Evolutionary conservation across 2,329 filamentous ascomycete genomes (phyloP).

Genomic region (Calonectria pseudoturangicola): DNA sequence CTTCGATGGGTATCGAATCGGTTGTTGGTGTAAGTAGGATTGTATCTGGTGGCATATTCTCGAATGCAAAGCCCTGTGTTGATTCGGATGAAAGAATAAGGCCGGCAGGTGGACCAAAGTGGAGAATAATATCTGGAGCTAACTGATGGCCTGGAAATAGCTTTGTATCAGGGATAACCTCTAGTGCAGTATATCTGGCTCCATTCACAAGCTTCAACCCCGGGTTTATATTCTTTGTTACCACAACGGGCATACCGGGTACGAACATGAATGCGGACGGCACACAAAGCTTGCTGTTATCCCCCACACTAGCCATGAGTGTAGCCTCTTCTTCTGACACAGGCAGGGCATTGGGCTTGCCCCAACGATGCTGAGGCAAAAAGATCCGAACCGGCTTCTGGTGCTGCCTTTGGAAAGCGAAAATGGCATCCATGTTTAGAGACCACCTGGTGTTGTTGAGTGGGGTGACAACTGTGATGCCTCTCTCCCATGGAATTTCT

Average conservation of each 20-base stretch:
- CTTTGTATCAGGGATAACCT: background rate
- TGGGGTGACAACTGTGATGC: background rate
- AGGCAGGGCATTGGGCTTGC: background rate
- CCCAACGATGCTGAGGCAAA: background rate
- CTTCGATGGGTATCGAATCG: background rate
- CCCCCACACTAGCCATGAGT: background rate
- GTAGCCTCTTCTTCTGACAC: background rate
- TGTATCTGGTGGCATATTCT: background rate
- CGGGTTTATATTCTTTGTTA: background rate
- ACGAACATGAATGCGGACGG: background rate
- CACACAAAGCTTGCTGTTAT: background rate
- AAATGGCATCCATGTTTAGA: background rate
- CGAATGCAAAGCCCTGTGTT: background rate
- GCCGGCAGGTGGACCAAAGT: conserved; percentile 11
- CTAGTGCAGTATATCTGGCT: background rate
- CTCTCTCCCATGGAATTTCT: background rate
- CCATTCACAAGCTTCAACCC: background rate
- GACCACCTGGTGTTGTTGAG: background rate
- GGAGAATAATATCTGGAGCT: background rate
- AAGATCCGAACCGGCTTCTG: background rate
- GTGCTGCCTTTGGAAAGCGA: background rate
- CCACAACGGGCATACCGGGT: background rate
- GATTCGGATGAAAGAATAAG: background rate
- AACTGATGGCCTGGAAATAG: background rate
- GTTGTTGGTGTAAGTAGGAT: background rate